Evolutionary conservation across 371 early-diverging fungal genomes (phyloP).

Genomic region (Syncephalastrum contaminatum): DNA sequence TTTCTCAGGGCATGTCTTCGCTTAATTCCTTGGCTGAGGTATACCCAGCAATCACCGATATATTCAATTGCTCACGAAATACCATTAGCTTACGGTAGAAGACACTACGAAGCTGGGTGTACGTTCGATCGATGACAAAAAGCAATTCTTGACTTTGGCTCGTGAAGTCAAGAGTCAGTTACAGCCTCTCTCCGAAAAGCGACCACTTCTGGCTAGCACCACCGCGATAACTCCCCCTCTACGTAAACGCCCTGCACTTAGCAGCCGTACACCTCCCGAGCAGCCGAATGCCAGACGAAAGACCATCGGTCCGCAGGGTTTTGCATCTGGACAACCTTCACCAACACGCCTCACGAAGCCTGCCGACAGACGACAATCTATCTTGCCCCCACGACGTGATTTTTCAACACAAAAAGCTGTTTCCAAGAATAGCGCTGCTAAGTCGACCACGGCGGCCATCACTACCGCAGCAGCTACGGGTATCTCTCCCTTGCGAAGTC

Average conservation of each 20-base stretch:
- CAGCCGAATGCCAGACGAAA: slow-evolving; percentile 16
- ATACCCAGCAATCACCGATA: not conserved
- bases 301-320: slow-evolving; percentile 19
- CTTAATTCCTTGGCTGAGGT: slow-evolving; percentile 20
- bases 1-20: slow-evolving; percentile 18
- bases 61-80: too few relatives aligned
- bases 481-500: not conserved
- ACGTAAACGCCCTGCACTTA: slow-evolving; percentile 12
- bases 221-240: slow-evolving; percentile 3
- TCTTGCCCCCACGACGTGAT: not conserved
- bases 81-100: not conserved
- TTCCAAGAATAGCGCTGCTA: too few relatives aligned
- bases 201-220: not conserved
- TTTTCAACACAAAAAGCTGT: not conserved
- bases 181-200: slow-evolving; percentile 2
- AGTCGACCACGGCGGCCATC: too few relatives aligned
- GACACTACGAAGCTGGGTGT: slow-evolving; percentile 28
- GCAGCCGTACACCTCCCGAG: slow-evolving; percentile 12
- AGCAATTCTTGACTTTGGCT: slow-evolving; percentile 26
- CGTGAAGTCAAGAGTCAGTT: slow-evolving; percentile 20
- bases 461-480: not conserved
- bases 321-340: slow-evolving; percentile 11
- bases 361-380: slow-evolving; percentile 10
- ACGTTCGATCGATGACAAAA: slow-evolving; percentile 29
- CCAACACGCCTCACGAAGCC: slow-evolving; percentile 2